Conservation (phyloP, 345 rosid genomes). For the Populus pruinosa region DNA sequence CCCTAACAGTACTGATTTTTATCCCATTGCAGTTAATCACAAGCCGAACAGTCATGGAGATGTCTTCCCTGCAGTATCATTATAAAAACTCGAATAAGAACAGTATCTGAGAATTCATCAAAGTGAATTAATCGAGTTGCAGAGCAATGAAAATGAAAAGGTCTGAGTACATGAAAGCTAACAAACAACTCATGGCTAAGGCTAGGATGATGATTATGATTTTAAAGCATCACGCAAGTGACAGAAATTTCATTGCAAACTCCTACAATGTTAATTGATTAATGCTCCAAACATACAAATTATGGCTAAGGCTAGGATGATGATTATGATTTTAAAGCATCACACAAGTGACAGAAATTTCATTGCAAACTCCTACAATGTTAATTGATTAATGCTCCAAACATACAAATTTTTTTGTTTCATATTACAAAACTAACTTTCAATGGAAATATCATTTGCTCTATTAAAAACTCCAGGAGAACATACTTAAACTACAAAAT, state of each 20-base stretch:
- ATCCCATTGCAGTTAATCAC: slow-evolving; percentile 86
- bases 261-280: background rate
- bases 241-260: background rate
- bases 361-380: background rate
- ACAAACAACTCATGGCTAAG: background rate
- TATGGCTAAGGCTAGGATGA: background rate
- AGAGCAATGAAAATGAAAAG: background rate
- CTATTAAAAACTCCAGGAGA: background rate
- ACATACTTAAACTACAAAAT: background rate
- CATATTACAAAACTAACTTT: slow-evolving; percentile 3
- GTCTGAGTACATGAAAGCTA: background rate
- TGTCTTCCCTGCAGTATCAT: slow-evolving; percentile 59
- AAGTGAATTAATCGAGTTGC: background rate
- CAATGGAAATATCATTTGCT: background rate
- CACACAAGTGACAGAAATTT: background rate
- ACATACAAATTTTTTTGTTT: background rate
- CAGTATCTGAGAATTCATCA: background rate
- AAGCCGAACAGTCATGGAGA: slow-evolving; percentile 85
- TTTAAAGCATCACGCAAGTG: background rate
- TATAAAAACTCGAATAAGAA: slow-evolving; percentile 9
- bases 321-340: background rate
- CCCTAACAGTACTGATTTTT: slow-evolving; percentile 74
- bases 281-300: background rate
- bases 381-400: background rate
- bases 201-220: background rate